Percentiles rank a stretch among this genome's conserved stretches.
Conservation (phyloP, 257 asterid genomes). For the Linderniella brevidens region DNA sequence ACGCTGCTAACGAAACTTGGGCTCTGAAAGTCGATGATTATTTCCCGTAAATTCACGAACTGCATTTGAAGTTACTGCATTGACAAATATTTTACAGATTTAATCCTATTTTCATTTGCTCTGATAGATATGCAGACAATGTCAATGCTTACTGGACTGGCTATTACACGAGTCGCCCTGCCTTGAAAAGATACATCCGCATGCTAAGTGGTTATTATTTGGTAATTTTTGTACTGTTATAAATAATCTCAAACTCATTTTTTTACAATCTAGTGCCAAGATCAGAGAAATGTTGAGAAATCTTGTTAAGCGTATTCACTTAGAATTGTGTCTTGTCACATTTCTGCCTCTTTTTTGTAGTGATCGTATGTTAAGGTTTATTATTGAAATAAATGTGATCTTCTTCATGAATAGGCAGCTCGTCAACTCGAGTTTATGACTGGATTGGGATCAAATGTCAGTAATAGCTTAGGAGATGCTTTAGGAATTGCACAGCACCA, state of each 20-base stretch:
- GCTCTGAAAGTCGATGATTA: constrained; percentile 71
- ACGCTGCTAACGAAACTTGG: constrained; percentile 44
- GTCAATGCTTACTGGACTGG: constrained; percentile 78
- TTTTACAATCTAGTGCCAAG: background rate
- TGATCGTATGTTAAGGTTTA: background rate
- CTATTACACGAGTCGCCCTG: constrained; percentile 75
- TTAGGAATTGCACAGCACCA: constrained; percentile 78
- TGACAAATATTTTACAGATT: background rate
- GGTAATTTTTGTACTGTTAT: constrained; percentile 21
- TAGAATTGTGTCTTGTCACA: too few relatives aligned
- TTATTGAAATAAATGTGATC: background rate
- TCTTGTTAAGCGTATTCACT: background rate
- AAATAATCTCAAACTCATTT: background rate
- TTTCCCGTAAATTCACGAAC: constrained; percentile 51
- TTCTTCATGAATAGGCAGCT: constrained; percentile 36
- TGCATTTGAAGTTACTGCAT: constrained; percentile 2
- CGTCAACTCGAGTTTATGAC: constrained; percentile 68
- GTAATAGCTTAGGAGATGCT: constrained; percentile 57
- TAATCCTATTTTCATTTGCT: constrained; percentile 6
- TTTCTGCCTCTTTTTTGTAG: background rate
- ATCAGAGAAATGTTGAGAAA: background rate
- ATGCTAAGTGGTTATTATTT: constrained; percentile 61
- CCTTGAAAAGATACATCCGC: constrained; percentile 56
- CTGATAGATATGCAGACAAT: constrained; percentile 47
- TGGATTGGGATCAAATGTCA: constrained; percentile 33